A percentile compares a stretch with the other conserved stretches of the same genome.
phyloP scores from a whole-genome alignment of 2,329 filamentous ascomycete genomes.

The Fusarium solani-melongenae region DNA sequence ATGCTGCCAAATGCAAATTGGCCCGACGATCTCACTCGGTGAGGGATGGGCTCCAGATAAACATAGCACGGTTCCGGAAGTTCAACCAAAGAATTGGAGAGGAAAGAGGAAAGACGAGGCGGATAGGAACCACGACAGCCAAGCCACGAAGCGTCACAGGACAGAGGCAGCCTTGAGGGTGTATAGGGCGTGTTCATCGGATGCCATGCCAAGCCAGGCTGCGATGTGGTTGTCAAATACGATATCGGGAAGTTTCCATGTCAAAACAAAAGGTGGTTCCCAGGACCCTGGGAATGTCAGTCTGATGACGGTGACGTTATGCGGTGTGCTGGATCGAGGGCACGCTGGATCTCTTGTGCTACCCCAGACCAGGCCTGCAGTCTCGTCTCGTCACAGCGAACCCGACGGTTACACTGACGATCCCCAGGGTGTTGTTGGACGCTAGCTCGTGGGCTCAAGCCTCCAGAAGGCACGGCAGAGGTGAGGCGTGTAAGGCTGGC shows the following conservation, averaged over 20 bases:
- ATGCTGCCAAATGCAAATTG: not conserved
- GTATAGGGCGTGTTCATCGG: not conserved
- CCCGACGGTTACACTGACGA: constrained; percentile 15
- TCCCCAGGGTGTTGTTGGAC: not conserved
- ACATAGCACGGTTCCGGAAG: not conserved
- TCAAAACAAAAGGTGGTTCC: not conserved
- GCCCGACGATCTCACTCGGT: constrained; percentile 5
- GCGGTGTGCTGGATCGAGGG: constrained; percentile 39
- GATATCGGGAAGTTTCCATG: constrained; percentile 3
- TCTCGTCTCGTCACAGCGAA: constrained; percentile 1
- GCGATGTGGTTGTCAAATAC: not conserved
- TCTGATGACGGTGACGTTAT: constrained; percentile 22
- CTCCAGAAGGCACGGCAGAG: not conserved
- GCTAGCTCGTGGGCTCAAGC: constrained; percentile 6
- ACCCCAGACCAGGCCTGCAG: constrained; percentile 12
- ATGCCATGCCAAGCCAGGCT: too few species aligned
- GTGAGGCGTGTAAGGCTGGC: constrained; percentile 21
- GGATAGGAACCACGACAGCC: constrained; percentile 1
- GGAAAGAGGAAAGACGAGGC: constrained; percentile 6
- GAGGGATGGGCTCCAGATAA: not conserved
- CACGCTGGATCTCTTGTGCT: constrained; percentile 39
- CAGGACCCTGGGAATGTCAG: constrained; percentile 16
- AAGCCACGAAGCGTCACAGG: constrained; percentile 1
- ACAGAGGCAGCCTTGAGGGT: not conserved
- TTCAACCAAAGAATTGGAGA: constrained; percentile 1